Evolutionary conservation across 1,139 yeast genomes (phyloP), one percentile per base, ranked within the genome.

Genomic region (Candida sanyaensis): DNA sequence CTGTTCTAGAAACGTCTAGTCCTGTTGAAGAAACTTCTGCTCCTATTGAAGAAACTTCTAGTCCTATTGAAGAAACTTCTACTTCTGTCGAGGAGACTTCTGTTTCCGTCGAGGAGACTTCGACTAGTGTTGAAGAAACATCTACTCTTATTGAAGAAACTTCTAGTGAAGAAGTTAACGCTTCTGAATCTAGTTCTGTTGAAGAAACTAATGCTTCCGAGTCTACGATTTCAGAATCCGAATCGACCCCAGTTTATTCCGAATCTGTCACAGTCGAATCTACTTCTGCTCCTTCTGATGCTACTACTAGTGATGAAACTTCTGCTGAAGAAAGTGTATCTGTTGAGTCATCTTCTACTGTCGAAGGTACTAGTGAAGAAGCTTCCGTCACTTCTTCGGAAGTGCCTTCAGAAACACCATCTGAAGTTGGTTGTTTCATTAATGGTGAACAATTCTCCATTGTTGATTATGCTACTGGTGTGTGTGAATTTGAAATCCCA

Each of bases 381-480:
- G 10, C 40, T 32, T 38, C 38, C 3, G 28, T 26, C 28, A 30
- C n/a, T 7, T 27, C 37, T 6, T n/a, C 21, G 5, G 37, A 17
- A 11, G 33, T n/a, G 7, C 26, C 42, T 12, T 28, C 37, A 3
- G 31, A 9, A 5, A 12, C 23, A 11, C 12, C 43, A 30, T 30
- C 42, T n/a, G 24, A n/a, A 11, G 78, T 73, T 46, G 72, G 67
- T 43, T 74, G 79, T 65, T 55, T 63, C 44, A 68, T 70, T 42
- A 58, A 66, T 53, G 76, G 76, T 52, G 61, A 43, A 38, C 47
- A 56, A 38, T 66, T 64, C 30, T 71, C 70, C 30, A 61, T 62
- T 39, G 78, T 73, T 43, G 77, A 72, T 62, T 65, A 65, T 52
- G 76, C 66, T 50, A 68, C 78, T 44, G 79, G 77, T 53, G 52